Evolutionary conservation across 352 stramenopile genomes (phyloP).

Genomic region (Phytophthora colocasiae): DNA sequence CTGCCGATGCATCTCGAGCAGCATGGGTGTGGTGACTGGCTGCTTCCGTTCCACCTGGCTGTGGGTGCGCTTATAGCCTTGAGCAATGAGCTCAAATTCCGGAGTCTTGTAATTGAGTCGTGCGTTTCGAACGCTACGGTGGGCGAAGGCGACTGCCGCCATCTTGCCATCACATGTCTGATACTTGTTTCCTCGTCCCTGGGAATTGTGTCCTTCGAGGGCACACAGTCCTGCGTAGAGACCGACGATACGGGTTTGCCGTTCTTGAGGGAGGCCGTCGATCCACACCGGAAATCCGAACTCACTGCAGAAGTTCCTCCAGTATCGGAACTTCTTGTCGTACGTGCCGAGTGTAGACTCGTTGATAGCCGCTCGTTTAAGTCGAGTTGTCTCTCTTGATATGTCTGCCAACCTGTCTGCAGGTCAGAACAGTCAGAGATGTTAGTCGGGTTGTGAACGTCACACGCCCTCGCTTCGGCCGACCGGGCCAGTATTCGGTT

Average conservation of each 20-base stretch:
- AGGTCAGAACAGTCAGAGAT: no score
- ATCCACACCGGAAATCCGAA: not conserved
- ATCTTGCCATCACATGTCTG: not conserved
- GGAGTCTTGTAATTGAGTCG: no score
- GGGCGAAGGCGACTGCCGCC: not conserved
- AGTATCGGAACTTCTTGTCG: not conserved
- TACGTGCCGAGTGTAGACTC: not conserved
- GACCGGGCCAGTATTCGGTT: not conserved
- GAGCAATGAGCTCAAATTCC: not conserved
- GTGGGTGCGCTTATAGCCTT: conserved; percentile 35
- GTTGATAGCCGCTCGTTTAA: not conserved
- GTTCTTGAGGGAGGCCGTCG: not conserved
- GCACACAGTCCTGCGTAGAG: not conserved
- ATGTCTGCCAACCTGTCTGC: no score
- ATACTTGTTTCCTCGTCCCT: not conserved
- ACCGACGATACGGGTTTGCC: not conserved
- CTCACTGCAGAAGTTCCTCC: not conserved
- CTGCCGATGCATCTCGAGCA: conserved; percentile 22
- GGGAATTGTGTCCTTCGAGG: not conserved
- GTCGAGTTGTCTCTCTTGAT: not conserved
- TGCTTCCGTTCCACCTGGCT: conserved; percentile 39
- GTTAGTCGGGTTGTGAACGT: not conserved
- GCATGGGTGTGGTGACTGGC: conserved; percentile 42
- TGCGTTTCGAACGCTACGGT: not conserved
- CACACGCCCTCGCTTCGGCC: no score